Percentiles rank a stretch among this genome's conserved stretches.
These are phyloP conservation scores for Paspalum notatum DNA, from an alignment of 176 grass and related monocot species.

Conservation along the genomic window DNA sequence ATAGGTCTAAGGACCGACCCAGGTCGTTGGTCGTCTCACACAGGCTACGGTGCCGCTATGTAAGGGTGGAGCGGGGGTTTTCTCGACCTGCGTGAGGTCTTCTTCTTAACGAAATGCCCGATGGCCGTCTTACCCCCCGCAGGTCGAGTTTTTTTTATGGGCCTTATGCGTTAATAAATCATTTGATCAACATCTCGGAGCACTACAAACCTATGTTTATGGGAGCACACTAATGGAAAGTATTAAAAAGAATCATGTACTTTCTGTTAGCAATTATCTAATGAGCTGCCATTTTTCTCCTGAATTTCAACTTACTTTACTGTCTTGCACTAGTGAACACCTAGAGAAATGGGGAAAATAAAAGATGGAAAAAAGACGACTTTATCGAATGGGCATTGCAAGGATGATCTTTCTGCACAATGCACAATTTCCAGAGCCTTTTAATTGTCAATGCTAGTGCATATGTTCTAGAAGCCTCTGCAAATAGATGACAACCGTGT, in stretches of 20 bases:
- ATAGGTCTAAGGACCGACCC: too few relatives aligned
- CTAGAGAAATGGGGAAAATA: slow-evolving; percentile 1
- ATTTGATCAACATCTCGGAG: slow-evolving; percentile 24
- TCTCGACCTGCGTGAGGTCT: too few relatives aligned
- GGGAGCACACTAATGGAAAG: slow-evolving; percentile 6
- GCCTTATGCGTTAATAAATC: slow-evolving; percentile 36
- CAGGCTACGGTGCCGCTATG: too few relatives aligned
- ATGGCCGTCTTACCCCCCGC: too few relatives aligned
- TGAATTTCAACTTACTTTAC: slow-evolving; percentile 33
- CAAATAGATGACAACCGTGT: slow-evolving; percentile 3
- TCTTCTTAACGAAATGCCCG: too few relatives aligned
- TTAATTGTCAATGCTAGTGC: background rate
- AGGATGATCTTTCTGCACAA: slow-evolving; percentile 7
- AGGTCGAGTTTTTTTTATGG: slow-evolving; percentile 34
- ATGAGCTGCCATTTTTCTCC: slow-evolving; percentile 24
- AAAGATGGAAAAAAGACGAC: background rate
- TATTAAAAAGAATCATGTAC: slow-evolving; percentile 33
- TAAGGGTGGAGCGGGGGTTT: too few relatives aligned
- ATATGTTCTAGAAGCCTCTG: slow-evolving; percentile 36
- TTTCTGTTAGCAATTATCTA: slow-evolving; percentile 14
- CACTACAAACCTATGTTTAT: slow-evolving; percentile 29
- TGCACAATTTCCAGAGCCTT: slow-evolving; percentile 32
- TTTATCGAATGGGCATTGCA: slow-evolving; percentile 24
- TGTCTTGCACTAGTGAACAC: slow-evolving; percentile 33
- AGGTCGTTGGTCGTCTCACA: too few relatives aligned